Evolutionary conservation across 2,329 filamentous ascomycete genomes (phyloP).

Genomic region (Drechmeria coniospora): DNA sequence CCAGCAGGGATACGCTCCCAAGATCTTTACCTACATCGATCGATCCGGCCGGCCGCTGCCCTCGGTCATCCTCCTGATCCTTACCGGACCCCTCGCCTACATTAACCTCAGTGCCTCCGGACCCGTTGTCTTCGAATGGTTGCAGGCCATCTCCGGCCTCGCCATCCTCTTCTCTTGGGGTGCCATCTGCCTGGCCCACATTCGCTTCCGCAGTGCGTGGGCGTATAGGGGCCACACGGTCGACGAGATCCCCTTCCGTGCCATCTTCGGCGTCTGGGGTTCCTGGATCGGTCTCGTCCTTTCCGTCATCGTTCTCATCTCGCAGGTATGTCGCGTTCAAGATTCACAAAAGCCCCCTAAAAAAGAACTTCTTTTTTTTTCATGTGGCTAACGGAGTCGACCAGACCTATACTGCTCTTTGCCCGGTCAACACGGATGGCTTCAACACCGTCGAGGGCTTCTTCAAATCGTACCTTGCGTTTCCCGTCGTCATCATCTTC

Average conservation of each 20-base stretch:
- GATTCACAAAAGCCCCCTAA: background rate
- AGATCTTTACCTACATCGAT: conserved; percentile 37
- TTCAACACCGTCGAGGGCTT: conserved; percentile 29
- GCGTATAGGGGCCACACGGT: conserved; percentile 37
- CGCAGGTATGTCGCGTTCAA: conserved; percentile 23
- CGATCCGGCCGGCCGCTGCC: conserved; percentile 33
- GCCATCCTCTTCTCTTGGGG: conserved; percentile 51
- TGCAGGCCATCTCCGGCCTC: conserved; percentile 47
- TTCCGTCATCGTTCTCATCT: conserved; percentile 35
- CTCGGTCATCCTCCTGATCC: conserved; percentile 28
- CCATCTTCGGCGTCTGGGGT: conserved; percentile 42
- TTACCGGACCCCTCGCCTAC: conserved; percentile 31
- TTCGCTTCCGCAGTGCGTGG: conserved; percentile 53
- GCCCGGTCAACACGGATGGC: conserved; percentile 15
- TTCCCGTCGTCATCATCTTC: conserved; percentile 37
- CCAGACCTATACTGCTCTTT: conserved; percentile 32
- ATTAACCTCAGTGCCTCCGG: conserved; percentile 30
- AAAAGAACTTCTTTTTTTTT: background rate
- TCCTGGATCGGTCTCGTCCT: conserved; percentile 46
- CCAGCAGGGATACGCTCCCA: conserved; percentile 39
- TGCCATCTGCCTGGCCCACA: conserved; percentile 48
- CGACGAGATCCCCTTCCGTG: conserved; percentile 50
- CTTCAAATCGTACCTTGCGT: conserved; percentile 37
- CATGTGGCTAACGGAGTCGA: conserved; percentile 1
- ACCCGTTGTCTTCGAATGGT: conserved; percentile 43